Evolutionary conservation across 148 eudicot species (phyloP).

Genomic region (Rhododendron molle): DNA sequence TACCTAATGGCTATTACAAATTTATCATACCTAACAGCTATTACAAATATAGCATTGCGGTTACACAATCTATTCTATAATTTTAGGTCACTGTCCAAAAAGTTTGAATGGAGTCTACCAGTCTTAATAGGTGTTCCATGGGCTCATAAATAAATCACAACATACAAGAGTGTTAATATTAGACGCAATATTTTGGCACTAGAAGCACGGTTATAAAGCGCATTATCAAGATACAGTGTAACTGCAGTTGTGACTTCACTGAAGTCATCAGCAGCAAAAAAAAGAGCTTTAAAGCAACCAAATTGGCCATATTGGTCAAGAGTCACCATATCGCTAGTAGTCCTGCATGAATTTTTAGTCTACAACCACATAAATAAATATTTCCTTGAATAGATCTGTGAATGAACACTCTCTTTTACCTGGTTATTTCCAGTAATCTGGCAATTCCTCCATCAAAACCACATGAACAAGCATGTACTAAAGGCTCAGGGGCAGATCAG

Average conservation of each 20-base stretch:
- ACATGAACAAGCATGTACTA: neutral
- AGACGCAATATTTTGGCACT: neutral
- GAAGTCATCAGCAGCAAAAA: neutral
- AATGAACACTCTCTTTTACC: constrained; percentile 12
- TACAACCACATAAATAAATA: neutral
- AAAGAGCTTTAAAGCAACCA: neutral
- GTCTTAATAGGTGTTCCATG: no score
- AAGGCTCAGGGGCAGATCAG: neutral
- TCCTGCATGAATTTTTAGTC: neutral
- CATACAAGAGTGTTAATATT: no score
- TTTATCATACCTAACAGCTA: no score
- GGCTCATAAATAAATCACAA: no score
- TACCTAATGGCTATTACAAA: neutral
- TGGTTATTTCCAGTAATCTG: constrained; percentile 9
- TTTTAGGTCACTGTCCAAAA: no score
- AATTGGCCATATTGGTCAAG: neutral
- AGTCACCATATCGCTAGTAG: neutral
- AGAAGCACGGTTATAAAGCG: neutral
- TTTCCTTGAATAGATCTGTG: constrained; percentile 12
- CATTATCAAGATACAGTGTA: neutral
- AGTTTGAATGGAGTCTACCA: no score
- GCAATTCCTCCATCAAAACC: constrained; percentile 3
- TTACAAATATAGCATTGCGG: no score
- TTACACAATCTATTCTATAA: no score
- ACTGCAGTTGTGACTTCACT: neutral